Conservation (phyloP, 306 rosid genomes). For the Ormosia semicastrata region DNA sequence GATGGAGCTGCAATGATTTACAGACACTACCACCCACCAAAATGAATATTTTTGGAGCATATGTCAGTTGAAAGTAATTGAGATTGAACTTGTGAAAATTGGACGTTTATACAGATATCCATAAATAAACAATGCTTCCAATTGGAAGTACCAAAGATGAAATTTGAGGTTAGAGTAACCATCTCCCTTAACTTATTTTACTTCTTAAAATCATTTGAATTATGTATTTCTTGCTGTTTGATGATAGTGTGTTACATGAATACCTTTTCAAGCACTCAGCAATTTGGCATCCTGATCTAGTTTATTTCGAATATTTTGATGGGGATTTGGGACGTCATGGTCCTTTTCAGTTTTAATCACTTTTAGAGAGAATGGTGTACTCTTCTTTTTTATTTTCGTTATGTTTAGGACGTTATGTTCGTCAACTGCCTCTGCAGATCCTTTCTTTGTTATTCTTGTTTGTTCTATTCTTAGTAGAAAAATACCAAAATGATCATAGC, state of each 20-base stretch:
- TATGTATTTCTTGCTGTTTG: not conserved
- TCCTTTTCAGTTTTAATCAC: not conserved
- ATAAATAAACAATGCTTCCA: not conserved
- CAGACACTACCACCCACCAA: not conserved
- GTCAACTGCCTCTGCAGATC: not conserved
- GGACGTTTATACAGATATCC: not conserved
- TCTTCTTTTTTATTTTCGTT: not conserved
- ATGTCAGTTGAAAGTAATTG: slow-evolving; percentile 4
- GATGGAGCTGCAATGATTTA: not conserved
- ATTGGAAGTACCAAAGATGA: not conserved
- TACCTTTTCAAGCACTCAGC: not conserved
- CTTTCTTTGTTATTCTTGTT: not conserved
- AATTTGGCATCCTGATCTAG: not conserved
- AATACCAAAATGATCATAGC: not conserved
- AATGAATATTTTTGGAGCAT: slow-evolving; percentile 8
- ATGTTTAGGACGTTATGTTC: not conserved
- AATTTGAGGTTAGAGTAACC: not conserved
- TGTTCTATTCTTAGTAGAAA: not conserved
- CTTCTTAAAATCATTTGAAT: not conserved
- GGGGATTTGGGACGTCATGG: not conserved
- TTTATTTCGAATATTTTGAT: not conserved
- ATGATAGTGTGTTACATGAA: not conserved
- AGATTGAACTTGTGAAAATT: not conserved
- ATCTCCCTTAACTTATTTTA: not conserved
- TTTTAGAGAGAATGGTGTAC: not conserved